Evolutionary conservation across 345 rosid genomes (phyloP).

Genomic region (Ricinus communis): DNA sequence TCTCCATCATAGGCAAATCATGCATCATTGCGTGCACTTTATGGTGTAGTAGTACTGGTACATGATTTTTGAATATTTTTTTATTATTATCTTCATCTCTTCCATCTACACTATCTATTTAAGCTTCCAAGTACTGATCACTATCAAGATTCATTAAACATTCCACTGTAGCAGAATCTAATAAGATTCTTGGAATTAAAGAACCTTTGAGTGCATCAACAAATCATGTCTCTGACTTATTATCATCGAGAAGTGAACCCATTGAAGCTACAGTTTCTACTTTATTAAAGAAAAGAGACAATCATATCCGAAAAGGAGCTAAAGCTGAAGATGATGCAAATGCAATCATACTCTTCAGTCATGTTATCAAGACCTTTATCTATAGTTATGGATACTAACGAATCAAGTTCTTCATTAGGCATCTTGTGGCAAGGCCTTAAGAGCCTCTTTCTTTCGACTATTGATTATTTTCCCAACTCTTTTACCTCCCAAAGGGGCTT

Average conservation of each 20-base stretch:
- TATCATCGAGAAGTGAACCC: constrained; percentile 62
- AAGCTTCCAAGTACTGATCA: constrained; percentile 35
- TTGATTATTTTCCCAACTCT: no score
- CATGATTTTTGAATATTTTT: constrained; percentile 9
- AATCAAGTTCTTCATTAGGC: constrained; percentile 83
- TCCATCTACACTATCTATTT: constrained; percentile 21
- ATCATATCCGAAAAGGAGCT: constrained; percentile 49
- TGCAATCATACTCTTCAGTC: constrained; percentile 76
- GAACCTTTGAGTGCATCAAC: constrained; percentile 77
- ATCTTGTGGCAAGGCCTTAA: no score
- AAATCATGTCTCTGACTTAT: constrained; percentile 81
- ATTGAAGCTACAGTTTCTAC: constrained; percentile 73
- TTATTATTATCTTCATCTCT: no score
- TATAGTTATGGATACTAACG: constrained; percentile 67
- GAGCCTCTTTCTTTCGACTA: no score
- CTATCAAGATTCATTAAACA: constrained; percentile 55
- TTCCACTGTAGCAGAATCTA: constrained; percentile 58
- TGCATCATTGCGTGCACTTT: constrained; percentile 54
- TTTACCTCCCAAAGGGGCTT: no score
- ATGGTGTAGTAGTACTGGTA: constrained; percentile 20
- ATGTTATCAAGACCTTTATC: constrained; percentile 85
- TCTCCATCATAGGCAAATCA: constrained; percentile 58
- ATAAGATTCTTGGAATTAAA: constrained; percentile 58
- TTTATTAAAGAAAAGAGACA: constrained; percentile 64
- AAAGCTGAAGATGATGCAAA: constrained; percentile 33